These are phyloP conservation scores for Penicillium sclerotiorum DNA, from an alignment of 2,329 filamentous ascomycete species.

Conservation along the genomic window DNA sequence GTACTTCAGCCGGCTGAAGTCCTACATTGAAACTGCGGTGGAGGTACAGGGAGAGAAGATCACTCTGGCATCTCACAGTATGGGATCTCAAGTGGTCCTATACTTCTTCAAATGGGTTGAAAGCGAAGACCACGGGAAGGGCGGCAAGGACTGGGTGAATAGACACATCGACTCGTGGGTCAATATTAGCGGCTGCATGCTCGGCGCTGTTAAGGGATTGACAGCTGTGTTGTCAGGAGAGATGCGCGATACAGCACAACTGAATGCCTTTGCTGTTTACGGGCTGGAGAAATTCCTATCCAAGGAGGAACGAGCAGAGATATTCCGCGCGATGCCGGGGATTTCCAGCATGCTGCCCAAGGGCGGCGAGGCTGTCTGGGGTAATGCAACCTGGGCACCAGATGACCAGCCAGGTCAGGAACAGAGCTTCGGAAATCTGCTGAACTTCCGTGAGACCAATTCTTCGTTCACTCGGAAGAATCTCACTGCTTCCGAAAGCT, in stretches of 20 bases:
- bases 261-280: conserved; percentile 95
- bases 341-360: conserved; percentile 96
- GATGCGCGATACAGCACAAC: conserved; percentile 96
- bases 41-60: conserved; percentile 75
- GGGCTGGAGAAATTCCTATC: conserved; percentile 94
- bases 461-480: conserved; percentile 69
- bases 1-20: conserved; percentile 90
- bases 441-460: conserved; percentile 75
- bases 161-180: conserved; percentile 91
- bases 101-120: conserved; percentile 83
- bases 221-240: conserved; percentile 91
- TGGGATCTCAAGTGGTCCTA: conserved; percentile 94
- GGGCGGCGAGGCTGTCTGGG: conserved; percentile 93
- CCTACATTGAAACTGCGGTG: conserved; percentile 82
- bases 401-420: conserved; percentile 78
- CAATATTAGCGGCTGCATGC: conserved; percentile 97
- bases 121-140: conserved; percentile 72
- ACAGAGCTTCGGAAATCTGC: conserved; percentile 74
- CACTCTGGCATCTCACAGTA: conserved; percentile 88
- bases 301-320: conserved; percentile 84
- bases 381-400: conserved; percentile 81
- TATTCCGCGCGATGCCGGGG: conserved; percentile 96
- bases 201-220: conserved; percentile 87
- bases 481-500: conserved; percentile 75
- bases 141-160: conserved; percentile 88